These are phyloP conservation scores for Calonectria pseudoturangicola DNA, from an alignment of 2,329 filamentous ascomycete genomes.

Conservation along the genomic window DNA sequence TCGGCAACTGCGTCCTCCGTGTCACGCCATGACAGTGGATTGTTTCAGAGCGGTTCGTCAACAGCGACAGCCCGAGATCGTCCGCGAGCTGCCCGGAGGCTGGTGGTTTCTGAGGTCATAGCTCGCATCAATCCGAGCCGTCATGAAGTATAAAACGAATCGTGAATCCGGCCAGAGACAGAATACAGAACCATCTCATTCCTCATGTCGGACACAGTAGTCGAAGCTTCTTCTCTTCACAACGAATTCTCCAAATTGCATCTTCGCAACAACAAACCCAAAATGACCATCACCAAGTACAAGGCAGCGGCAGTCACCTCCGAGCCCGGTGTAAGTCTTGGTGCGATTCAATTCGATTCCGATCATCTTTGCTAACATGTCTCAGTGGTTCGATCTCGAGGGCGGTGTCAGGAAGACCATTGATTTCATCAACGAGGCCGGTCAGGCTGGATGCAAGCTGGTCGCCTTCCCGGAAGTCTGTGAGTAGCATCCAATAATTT, in stretches of 20 bases:
- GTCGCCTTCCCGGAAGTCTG: conserved; percentile 73
- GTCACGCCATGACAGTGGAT: conserved; percentile 24
- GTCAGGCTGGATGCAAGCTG: conserved; percentile 70
- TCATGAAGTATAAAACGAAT: conserved; percentile 14
- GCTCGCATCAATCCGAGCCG: background rate
- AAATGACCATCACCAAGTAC: conserved; percentile 37
- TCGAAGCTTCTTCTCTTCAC: background rate
- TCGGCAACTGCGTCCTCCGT: conserved; percentile 1
- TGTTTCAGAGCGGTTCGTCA: background rate
- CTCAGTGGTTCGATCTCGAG: conserved; percentile 68
- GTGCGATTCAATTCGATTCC: background rate
- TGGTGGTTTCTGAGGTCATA: background rate
- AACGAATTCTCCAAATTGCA: conserved; percentile 23
- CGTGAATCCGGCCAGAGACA: background rate
- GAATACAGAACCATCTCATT: conserved; percentile 22
- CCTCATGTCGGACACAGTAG: conserved; percentile 12
- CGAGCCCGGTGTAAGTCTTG: conserved; percentile 29
- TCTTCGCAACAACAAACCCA: conserved; percentile 10
- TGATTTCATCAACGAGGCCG: conserved; percentile 73
- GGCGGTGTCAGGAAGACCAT: conserved; percentile 74
- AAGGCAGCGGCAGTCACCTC: conserved; percentile 37
- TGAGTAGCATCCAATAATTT: conserved; percentile 28
- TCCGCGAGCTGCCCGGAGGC: conserved; percentile 15
- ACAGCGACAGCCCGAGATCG: conserved; percentile 23
- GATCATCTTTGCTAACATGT: background rate